A percentile compares a stretch with the other conserved stretches of the same genome.
Conservation (phyloP, 2,329 filamentous ascomycete species). For the Pseudocercospora macadamiae region DNA sequence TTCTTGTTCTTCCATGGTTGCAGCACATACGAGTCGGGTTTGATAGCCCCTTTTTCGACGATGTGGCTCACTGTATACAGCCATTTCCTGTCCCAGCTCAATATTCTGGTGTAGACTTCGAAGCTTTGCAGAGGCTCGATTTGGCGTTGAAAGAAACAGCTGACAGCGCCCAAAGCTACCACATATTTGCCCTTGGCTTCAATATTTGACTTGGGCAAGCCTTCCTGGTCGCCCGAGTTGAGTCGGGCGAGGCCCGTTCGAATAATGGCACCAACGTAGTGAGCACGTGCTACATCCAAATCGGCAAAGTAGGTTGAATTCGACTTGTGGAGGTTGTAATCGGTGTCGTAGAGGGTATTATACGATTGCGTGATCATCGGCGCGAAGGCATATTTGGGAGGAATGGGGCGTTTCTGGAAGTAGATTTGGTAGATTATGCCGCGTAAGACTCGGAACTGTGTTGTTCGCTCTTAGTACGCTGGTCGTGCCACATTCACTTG, state of each 20-base stretch:
- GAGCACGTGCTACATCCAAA: constrained; percentile 79
- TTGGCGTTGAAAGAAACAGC: constrained; percentile 52
- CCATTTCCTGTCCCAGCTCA: constrained; percentile 56
- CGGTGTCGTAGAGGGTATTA: constrained; percentile 74
- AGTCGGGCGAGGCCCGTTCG: constrained; percentile 47
- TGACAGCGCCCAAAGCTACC: constrained; percentile 52
- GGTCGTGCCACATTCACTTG: constrained; percentile 57
- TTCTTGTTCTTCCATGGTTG: constrained; percentile 49
- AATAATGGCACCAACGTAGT: constrained; percentile 67
- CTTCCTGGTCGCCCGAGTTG: constrained; percentile 40
- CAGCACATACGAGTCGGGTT: constrained; percentile 46
- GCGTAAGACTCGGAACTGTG: constrained; percentile 50
- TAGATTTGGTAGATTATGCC: constrained; percentile 53
- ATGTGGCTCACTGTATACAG: constrained; percentile 53
- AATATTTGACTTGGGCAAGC: constrained; percentile 35
- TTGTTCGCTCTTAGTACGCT: not conserved
- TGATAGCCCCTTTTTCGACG: constrained; percentile 49
- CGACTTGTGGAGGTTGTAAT: constrained; percentile 84
- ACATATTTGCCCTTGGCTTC: constrained; percentile 37
- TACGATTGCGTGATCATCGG: constrained; percentile 69
- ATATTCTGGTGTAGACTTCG: constrained; percentile 53
- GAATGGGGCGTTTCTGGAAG: constrained; percentile 43
- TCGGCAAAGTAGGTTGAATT: constrained; percentile 87
- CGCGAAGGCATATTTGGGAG: constrained; percentile 69
- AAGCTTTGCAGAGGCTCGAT: constrained; percentile 50